Evolutionary conservation across 73 alveolate genomes (phyloP), one percentile per base, ranked within the genome.

Genomic region (Paramecium sexaurelia): DNA sequence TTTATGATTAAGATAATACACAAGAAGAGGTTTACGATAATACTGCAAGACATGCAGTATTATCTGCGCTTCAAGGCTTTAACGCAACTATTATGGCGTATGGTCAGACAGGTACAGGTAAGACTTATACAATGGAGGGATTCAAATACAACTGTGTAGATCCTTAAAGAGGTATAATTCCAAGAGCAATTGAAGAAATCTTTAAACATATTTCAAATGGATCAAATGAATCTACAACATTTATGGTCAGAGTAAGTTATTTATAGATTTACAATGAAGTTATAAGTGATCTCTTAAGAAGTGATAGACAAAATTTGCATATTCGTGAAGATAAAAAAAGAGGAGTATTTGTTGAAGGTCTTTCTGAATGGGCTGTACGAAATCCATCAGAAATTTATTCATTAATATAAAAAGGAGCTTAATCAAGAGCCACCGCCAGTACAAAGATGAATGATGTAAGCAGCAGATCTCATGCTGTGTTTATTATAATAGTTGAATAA

Each of bases 91-190:
- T 98, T 26, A 93, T 98, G 93, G 99, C 99, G 13, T 98, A 98
- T 94, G 99, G 99, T 8, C 95, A 98, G 91, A 98, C 99, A 7
- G 99, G 99, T 0, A 97, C 99, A 5, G 99, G 99, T 22, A 98
- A 98, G 93, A 98, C 99, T 17, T 96, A 87, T 93, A 98, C 99
- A 13, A 98, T 98, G 99, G 99, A 98, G 92, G 99, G 99, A 7
- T 98, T 98, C 87, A 97, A 97, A 67, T 98, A 96, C 88, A 92
- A 96, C 73, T 92, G 95, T 32, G 69, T 85, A 55, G 99, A 98
- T 94, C 99, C 99, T 6, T 96, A 95, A 78, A 92, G 99, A 85
- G 99, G 99, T 20, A 98, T 98, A 35, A 96, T 98, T 22, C 99
- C 99, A 22, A 90, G 99, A 87, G 92, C 99, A 19, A 97, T 97